These are phyloP conservation scores for Flammula alnicola DNA, from an alignment of 1,284 basidiomycete species.

Conservation along the genomic window DNA sequence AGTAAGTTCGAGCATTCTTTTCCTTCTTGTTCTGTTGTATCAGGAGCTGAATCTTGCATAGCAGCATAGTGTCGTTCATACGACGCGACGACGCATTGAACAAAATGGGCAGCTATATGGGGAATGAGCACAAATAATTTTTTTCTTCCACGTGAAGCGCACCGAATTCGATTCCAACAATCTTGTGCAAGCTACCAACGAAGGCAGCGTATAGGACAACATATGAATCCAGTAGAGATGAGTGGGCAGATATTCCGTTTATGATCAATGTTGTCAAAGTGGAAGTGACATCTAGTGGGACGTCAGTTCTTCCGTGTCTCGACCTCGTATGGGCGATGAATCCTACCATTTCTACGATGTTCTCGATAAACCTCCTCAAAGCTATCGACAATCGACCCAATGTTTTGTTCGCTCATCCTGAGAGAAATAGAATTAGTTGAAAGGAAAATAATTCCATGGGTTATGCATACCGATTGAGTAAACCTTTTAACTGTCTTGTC, in stretches of 20 bases:
- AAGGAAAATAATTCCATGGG: background rate
- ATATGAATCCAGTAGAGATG: constrained; percentile 88
- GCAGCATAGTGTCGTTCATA: constrained; percentile 70
- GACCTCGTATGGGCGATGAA: background rate
- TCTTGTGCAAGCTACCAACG: constrained; percentile 82
- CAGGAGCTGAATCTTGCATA: constrained; percentile 27
- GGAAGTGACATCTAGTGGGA: constrained; percentile 75
- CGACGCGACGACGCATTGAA: constrained; percentile 67
- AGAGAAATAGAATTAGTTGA: constrained; percentile 9
- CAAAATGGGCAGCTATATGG: constrained; percentile 72
- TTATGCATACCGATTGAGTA: constrained; percentile 77
- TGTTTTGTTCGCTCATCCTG: constrained; percentile 91
- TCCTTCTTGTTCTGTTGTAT: constrained; percentile 40
- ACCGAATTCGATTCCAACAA: constrained; percentile 93
- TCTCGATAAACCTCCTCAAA: constrained; percentile 73
- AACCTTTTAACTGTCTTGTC: constrained; percentile 82
- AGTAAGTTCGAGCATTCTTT: constrained; percentile 93
- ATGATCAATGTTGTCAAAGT: constrained; percentile 82
- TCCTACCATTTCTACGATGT: constrained; percentile 78
- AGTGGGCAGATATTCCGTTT: constrained; percentile 81
- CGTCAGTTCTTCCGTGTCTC: constrained; percentile 3
- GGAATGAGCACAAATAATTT: constrained; percentile 7
- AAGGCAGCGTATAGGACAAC: constrained; percentile 92
- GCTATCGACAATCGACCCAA: constrained; percentile 78
- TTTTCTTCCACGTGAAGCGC: constrained; percentile 27